A percentile compares a stretch with the other conserved stretches of the same genome.
Evolutionary conservation across 768 basidiomycete genomes (phyloP).

Genomic region (Boletus huronensis): DNA sequence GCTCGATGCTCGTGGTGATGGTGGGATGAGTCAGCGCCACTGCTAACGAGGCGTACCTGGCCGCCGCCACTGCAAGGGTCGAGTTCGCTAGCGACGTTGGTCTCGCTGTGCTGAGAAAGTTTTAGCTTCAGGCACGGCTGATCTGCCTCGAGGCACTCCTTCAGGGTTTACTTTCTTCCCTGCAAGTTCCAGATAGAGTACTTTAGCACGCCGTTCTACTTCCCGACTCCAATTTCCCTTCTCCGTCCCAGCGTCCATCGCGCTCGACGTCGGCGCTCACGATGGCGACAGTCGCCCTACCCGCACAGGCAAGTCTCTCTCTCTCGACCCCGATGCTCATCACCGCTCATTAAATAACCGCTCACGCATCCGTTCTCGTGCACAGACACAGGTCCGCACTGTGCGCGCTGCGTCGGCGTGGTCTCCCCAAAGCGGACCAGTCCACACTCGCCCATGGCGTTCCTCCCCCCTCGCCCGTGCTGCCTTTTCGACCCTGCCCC

Average conservation of each 20-base stretch:
- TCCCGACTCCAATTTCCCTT: not conserved
- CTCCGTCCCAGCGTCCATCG: not conserved
- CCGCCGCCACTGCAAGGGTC: no score
- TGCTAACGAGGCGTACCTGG: no score
- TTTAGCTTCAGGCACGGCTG: conserved; percentile 7
- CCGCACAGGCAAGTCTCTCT: conserved; percentile 13
- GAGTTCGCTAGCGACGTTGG: no score
- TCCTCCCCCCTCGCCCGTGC: conserved; percentile 30
- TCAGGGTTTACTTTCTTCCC: conserved; percentile 9
- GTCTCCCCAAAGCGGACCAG: conserved; percentile 3
- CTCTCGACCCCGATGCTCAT: no score
- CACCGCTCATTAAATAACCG: not conserved
- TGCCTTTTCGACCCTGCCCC: conserved; percentile 24
- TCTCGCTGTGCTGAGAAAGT: no score
- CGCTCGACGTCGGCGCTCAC: not conserved
- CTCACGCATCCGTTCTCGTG: not conserved
- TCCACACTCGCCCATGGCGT: conserved; percentile 27
- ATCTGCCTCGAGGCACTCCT: conserved; percentile 22
- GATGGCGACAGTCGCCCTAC: conserved; percentile 5
- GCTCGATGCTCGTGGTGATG: not conserved
- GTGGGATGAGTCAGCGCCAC: no score
- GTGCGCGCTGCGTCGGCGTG: conserved; percentile 8
- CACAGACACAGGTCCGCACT: conserved; percentile 20
- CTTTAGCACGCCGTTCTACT: conserved; percentile 4
- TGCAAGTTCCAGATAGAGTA: conserved; percentile 2